Percentiles rank a stretch among this genome's conserved stretches.
These are phyloP conservation scores for Mycena venus DNA, from an alignment of 768 basidiomycete species.

Conservation along the genomic window DNA sequence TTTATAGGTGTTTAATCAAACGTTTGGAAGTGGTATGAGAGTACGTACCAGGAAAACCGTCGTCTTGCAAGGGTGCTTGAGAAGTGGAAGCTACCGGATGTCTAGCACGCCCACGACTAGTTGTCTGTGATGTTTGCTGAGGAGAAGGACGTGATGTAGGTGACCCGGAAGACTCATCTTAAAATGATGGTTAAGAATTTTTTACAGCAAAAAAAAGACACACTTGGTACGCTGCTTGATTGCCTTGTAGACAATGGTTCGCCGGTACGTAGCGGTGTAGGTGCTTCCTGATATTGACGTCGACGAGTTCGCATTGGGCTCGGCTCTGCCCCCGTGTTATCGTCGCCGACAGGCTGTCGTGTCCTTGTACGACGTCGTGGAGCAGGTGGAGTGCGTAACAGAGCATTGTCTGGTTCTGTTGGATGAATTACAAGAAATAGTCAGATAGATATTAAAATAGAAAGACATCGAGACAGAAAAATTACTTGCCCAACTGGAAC, in stretches of 20 bases:
- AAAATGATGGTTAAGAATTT: not conserved
- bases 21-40: not conserved
- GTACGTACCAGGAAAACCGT: not conserved
- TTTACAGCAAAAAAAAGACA: not conserved
- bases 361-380: not conserved
- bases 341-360: not conserved
- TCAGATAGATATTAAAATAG: too few relatives aligned
- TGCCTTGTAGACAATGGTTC: not conserved
- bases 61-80: not conserved
- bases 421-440: not conserved
- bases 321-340: not conserved
- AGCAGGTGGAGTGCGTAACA: not conserved
- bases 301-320: slow-evolving; percentile 8
- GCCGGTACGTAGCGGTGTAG: not conserved
- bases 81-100: not conserved
- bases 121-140: not conserved
- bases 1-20: not conserved
- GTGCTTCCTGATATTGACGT: not conserved
- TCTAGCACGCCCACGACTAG: not conserved
- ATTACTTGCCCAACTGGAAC: not conserved
- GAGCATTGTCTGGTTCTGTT: not conserved
- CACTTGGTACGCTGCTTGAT: not conserved
- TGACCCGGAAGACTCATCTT: not conserved
- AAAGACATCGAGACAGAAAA: not conserved
- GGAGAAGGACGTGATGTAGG: not conserved